A percentile compares a stretch with the other conserved stretches of the same genome.
These are phyloP conservation scores for Lactifluus subvellereus DNA, from an alignment of 768 basidiomycete genomes.

Conservation along the genomic window DNA sequence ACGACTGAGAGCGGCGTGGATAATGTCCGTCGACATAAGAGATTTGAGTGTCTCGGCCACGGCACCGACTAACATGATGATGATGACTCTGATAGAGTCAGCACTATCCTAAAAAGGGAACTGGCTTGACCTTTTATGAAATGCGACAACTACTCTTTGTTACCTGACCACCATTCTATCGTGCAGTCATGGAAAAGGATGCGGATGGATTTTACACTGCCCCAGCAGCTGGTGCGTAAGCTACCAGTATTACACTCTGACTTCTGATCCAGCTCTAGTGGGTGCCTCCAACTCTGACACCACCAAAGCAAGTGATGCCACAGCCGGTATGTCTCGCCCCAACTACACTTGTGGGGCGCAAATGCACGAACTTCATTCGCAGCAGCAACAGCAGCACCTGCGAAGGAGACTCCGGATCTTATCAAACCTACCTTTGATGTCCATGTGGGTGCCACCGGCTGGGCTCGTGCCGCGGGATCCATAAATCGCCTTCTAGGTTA, in stretches of 20 bases:
- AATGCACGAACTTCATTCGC: neutral
- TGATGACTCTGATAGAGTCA: neutral
- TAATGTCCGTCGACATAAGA: slow-evolving; percentile 5
- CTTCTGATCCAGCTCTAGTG: neutral
- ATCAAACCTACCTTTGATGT: slow-evolving; percentile 82
- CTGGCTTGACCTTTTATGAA: neutral
- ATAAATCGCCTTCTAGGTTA: slow-evolving; percentile 53
- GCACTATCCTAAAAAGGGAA: neutral
- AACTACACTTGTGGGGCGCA: neutral
- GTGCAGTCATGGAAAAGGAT: slow-evolving; percentile 56
- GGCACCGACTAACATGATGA: neutral
- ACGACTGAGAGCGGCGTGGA: slow-evolving; percentile 25
- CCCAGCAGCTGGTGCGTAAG: slow-evolving; percentile 37
- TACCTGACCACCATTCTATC: neutral
- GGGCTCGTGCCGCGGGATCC: neutral
- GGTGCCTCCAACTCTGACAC: neutral
- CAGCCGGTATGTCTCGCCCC: slow-evolving; percentile 6
- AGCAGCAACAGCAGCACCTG: neutral
- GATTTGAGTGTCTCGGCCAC: neutral
- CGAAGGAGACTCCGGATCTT: slow-evolving; percentile 46
- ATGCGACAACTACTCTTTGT: neutral
- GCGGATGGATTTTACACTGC: slow-evolving; percentile 75
- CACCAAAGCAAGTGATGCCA: neutral
- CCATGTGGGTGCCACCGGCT: slow-evolving; percentile 42
- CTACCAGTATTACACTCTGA: neutral